Base-by-base conservation (phyloP, 2,329 filamentous ascomycete species). In the Colletotrichum sansevieriae region DNA sequence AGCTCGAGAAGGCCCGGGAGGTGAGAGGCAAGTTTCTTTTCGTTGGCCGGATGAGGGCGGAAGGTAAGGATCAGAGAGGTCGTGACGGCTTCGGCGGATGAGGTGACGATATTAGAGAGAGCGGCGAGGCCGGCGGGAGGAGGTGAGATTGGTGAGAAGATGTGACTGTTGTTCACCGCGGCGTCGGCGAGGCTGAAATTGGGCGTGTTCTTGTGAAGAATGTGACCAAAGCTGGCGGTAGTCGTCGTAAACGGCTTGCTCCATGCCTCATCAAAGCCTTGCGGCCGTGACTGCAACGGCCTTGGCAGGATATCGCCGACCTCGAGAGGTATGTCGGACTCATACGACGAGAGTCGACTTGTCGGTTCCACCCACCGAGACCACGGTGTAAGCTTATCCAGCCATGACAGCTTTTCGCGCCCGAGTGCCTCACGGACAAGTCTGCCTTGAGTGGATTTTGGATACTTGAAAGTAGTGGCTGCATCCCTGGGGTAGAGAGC, bases 211-310 rank as follows among this genome's bases (percentile, higher is more conserved):
- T 71, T 59, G 68, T 84, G 83, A 0, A 89, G 79, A 39, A 88
- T 70, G 61, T 86, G 83, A 18, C 87, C 87, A 71, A 89, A 89
- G 3, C 79, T 78, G 11, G 85, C 85, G 3, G 73, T 75, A 1
- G 83, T 81, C 10, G 64, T 18, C 29, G n/a, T 52, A 39, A 52
- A 68, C 29, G 18, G 20, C 46, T 52, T 63, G 58, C 67, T 63
- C 57, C 57, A 68, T 2, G 37, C 11, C 15, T 15, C 10, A 10
- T 58, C 33, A 5, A 37, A n/a, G 8, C 39, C 52, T 11, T 11
- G 44, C 3, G 39, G 9, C n/a, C n/a, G 51, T 3, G 58, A 47
- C 18, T 54, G 9, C 66, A 63, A n/a, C 46, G 67, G 58, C 5
- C n/a, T 15, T 2, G 12, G 13, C 8, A 70, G 41, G 12, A 63